phyloP scores from a whole-genome alignment of 257 asterid genomes.

The Marsdenia floribunda region DNA sequence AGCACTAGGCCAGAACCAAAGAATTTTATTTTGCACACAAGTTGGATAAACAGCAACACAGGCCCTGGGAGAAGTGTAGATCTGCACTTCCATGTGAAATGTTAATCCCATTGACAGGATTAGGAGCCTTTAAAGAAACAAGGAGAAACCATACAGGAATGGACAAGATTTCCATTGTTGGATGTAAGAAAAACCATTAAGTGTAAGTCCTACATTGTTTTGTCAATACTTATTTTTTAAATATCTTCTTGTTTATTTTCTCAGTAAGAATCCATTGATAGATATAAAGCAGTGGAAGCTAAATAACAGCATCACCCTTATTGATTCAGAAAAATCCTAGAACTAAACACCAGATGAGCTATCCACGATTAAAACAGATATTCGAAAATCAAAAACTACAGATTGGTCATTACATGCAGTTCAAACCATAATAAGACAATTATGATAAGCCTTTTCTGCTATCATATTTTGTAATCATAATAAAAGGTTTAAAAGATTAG shows the following conservation, averaged over 20 bases:
- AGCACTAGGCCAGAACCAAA: slow-evolving; percentile 94
- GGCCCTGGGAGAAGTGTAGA: too few relatives aligned
- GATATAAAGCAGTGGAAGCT: background rate
- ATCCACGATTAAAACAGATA: too few relatives aligned
- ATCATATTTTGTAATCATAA: background rate
- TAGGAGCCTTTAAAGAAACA: too few relatives aligned
- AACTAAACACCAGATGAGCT: too few relatives aligned
- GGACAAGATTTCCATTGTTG: background rate
- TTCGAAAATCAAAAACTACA: too few relatives aligned
- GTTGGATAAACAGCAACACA: too few relatives aligned
- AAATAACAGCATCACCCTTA: too few relatives aligned
- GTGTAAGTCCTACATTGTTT: background rate
- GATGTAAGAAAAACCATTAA: too few relatives aligned
- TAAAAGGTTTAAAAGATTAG: background rate
- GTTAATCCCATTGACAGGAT: slow-evolving; percentile 8
- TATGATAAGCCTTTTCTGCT: background rate
- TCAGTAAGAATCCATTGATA: background rate
- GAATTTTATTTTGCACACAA: slow-evolving; percentile 73
- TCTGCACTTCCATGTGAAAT: slow-evolving; percentile 35
- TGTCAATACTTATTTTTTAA: background rate
- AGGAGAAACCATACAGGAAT: background rate
- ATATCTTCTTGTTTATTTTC: background rate
- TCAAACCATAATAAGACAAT: background rate
- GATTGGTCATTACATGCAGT: background rate
- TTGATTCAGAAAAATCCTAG: too few relatives aligned